These are phyloP conservation scores for Brassica juncea DNA, from an alignment of 345 rosid species.

Conservation along the genomic window DNA sequence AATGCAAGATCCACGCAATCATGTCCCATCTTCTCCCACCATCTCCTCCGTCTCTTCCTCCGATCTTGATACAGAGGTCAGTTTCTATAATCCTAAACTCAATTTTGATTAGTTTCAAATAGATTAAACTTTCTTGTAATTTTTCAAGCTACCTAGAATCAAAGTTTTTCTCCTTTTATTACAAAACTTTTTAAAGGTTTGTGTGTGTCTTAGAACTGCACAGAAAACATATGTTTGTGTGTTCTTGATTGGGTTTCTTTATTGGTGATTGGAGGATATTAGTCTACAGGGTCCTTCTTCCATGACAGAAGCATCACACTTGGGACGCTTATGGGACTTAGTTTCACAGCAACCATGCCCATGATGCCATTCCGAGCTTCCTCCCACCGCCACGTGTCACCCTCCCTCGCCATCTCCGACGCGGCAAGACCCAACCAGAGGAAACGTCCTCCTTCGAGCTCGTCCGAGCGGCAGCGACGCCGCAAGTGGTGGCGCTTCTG, in stretches of 20 bases:
- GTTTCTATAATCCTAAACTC: background rate
- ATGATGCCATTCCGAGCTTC: constrained; percentile 58
- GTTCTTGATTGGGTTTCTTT: background rate
- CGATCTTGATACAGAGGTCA: constrained; percentile 97
- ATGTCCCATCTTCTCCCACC: constrained; percentile 66
- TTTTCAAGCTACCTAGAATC: background rate
- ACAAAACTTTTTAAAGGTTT: constrained; percentile 3
- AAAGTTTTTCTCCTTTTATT: background rate
- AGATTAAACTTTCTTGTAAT: background rate
- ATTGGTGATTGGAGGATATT: constrained; percentile 11
- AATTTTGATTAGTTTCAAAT: background rate
- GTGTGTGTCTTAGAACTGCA: constrained; percentile 3
- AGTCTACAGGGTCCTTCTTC: constrained; percentile 97
- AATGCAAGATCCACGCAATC: constrained; percentile 62
- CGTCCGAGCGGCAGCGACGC: constrained; percentile 50
- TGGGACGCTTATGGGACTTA: constrained; percentile 91
- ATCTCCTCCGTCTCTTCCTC: constrained; percentile 82
- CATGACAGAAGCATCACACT: constrained; percentile 93
- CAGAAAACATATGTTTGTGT: background rate
- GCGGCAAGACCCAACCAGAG: constrained; percentile 23
- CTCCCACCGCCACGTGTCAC: constrained; percentile 49
- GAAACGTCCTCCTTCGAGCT: constrained; percentile 38
- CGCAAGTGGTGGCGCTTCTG: constrained; percentile 89
- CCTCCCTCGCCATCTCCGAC: constrained; percentile 30
- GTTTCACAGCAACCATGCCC: constrained; percentile 56